These are phyloP conservation scores for Talaromyces wortmannii DNA, from an alignment of 495 filamentous ascomycete genomes.

Conservation along the genomic window DNA sequence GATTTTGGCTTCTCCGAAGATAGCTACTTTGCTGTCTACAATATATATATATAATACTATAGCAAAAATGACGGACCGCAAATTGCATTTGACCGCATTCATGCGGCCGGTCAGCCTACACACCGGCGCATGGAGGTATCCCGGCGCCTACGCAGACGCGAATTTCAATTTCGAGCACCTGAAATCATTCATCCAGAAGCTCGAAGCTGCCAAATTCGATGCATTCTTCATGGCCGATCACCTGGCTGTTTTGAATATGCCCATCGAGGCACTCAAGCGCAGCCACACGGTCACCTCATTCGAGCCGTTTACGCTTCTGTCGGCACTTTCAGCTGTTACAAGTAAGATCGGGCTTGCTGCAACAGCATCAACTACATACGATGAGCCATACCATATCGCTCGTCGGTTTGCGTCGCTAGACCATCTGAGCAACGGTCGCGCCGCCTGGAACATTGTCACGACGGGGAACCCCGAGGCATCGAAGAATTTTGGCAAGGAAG, in stretches of 20 bases:
- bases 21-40: not conserved
- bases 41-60: not conserved
- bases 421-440: slow-evolving; percentile 51
- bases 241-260: slow-evolving; percentile 52
- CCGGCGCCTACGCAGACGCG: slow-evolving; percentile 46
- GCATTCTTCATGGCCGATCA: slow-evolving; percentile 60
- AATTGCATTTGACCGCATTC: slow-evolving; percentile 51
- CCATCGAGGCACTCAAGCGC: slow-evolving; percentile 47
- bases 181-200: slow-evolving; percentile 44
- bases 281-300: slow-evolving; percentile 51
- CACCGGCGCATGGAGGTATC: slow-evolving; percentile 53
- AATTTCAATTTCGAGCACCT: slow-evolving; percentile 54
- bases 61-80: slow-evolving; percentile 1
- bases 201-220: slow-evolving; percentile 54
- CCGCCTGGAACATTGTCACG: slow-evolving; percentile 35
- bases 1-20: not conserved
- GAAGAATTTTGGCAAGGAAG: slow-evolving; percentile 27
- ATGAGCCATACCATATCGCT: slow-evolving; percentile 58
- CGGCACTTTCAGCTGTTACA: slow-evolving; percentile 37
- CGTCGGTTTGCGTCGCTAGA: slow-evolving; percentile 55
- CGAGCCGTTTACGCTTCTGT: slow-evolving; percentile 41
- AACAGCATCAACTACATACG: slow-evolving; percentile 57
- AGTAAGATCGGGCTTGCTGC: slow-evolving; percentile 41
- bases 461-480: slow-evolving; percentile 30
- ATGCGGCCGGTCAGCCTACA: slow-evolving; percentile 53